Conservation (phyloP, 2,329 filamentous ascomycete species). For the Coniochaeta pulveracea region DNA sequence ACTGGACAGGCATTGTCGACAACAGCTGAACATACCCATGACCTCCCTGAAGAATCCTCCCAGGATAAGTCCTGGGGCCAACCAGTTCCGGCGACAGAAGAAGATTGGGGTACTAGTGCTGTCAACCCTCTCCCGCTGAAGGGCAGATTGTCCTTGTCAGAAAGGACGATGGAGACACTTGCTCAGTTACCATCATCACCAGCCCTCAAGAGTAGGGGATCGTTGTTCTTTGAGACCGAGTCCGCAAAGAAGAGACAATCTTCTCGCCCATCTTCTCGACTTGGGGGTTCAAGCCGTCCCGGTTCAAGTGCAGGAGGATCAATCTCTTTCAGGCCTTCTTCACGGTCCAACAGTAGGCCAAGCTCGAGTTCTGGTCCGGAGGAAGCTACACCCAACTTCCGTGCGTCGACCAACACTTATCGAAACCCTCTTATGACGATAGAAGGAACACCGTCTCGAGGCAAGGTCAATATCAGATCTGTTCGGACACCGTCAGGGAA, state of each 20-base stretch:
- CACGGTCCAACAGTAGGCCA: slow-evolving; percentile 39
- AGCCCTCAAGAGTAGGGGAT: slow-evolving; percentile 50
- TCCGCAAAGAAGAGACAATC: slow-evolving; percentile 41
- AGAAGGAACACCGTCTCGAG: slow-evolving; percentile 29
- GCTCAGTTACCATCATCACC: slow-evolving; percentile 71
- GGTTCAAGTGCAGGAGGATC: slow-evolving; percentile 3
- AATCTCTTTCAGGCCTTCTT: slow-evolving; percentile 35
- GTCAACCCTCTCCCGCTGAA: slow-evolving; percentile 8
- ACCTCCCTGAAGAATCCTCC: neutral
- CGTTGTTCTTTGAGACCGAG: slow-evolving; percentile 62
- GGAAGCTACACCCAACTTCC: slow-evolving; percentile 28
- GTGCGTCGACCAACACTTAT: slow-evolving; percentile 31
- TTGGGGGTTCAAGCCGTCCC: slow-evolving; percentile 2
- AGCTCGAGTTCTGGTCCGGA: slow-evolving; percentile 40
- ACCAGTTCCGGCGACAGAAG: slow-evolving; percentile 1
- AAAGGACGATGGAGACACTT: slow-evolving; percentile 78
- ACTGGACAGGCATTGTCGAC: neutral
- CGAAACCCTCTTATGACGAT: slow-evolving; percentile 30
- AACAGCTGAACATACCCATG: neutral
- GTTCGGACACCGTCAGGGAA: slow-evolving; percentile 22
- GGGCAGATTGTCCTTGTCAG: slow-evolving; percentile 53
- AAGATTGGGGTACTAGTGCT: neutral
- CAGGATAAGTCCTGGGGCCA: neutral
- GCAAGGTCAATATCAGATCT: slow-evolving; percentile 21
- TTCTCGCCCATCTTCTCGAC: slow-evolving; percentile 34